Conservation (phyloP, 2,329 filamentous ascomycete species). For the Alternaria sp. region DNA sequence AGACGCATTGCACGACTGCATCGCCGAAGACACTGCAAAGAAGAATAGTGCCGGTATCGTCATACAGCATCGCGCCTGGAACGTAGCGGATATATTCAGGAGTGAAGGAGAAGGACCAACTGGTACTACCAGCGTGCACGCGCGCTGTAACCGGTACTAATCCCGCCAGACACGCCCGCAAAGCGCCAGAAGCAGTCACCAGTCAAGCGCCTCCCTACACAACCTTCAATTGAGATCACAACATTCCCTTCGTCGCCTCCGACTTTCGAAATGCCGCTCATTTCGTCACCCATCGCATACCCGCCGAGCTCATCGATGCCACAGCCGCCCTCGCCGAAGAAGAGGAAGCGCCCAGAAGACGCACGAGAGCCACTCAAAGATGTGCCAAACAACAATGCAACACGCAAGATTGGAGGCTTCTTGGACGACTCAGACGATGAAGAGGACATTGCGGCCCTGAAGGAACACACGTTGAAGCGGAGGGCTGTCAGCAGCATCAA, state of each 20-base stretch:
- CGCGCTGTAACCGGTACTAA: slow-evolving; percentile 24
- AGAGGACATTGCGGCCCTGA: slow-evolving; percentile 47
- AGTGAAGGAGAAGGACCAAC: slow-evolving; percentile 55
- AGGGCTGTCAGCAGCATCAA: slow-evolving; percentile 39
- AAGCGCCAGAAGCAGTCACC: slow-evolving; percentile 23
- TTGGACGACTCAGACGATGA: slow-evolving; percentile 52
- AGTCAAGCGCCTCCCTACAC: slow-evolving; percentile 13
- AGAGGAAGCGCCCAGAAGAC: slow-evolving; percentile 44
- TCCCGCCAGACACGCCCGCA: slow-evolving; percentile 41
- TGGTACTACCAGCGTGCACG: slow-evolving; percentile 33
- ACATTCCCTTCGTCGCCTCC: slow-evolving; percentile 54
- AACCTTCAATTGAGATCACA: slow-evolving; percentile 17
- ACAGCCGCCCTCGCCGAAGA: slow-evolving; percentile 44
- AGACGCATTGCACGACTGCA: slow-evolving; percentile 52
- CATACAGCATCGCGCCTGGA: slow-evolving; percentile 60
- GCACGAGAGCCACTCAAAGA: slow-evolving; percentile 42
- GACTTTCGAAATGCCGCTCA: slow-evolving; percentile 64
- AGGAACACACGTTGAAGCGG: slow-evolving; percentile 48
- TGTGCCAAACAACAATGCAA: slow-evolving; percentile 42
- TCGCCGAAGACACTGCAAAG: slow-evolving; percentile 49
- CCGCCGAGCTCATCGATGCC: slow-evolving; percentile 58
- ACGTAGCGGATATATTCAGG: slow-evolving; percentile 54
- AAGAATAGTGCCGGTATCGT: slow-evolving; percentile 56
- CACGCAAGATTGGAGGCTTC: slow-evolving; percentile 46
- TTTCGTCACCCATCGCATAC: slow-evolving; percentile 66